A percentile compares a stretch with the other conserved stretches of the same genome.
phyloP scores from a whole-genome alignment of 805 yeast genomes.

The Candida sphagnicola region DNA sequence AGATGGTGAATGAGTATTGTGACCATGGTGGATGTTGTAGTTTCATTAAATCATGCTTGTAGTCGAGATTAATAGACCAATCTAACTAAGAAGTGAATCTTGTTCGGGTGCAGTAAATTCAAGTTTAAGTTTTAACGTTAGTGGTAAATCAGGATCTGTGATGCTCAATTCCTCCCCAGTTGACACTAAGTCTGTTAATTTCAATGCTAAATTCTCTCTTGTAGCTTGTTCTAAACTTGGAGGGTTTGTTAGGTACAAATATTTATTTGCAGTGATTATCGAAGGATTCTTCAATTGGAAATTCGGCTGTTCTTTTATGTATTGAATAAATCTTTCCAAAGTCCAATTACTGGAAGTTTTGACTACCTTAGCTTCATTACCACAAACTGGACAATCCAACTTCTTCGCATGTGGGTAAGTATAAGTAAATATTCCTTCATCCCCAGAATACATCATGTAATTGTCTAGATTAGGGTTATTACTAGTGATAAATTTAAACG shows the following conservation, averaged over 20 bases:
- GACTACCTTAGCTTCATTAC: constrained; percentile 30
- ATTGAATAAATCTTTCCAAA: constrained; percentile 40
- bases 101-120: constrained; percentile 21
- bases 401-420: constrained; percentile 61
- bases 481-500: constrained; percentile 71
- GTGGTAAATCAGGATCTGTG: constrained; percentile 51
- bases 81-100: constrained; percentile 13
- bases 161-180: constrained; percentile 48
- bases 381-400: constrained; percentile 75
- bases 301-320: constrained; percentile 27
- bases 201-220: constrained; percentile 35
- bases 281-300: constrained; percentile 42
- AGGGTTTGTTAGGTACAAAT: constrained; percentile 47
- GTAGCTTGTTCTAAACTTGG: constrained; percentile 43
- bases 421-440: constrained; percentile 70
- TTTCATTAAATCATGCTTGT: no score
- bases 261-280: constrained; percentile 32
- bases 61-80: background rate
- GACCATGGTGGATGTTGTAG: no score
- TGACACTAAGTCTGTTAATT: constrained; percentile 32
- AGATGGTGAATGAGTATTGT: no score
- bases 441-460: constrained; percentile 86
- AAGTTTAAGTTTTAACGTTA: constrained; percentile 28
- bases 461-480: constrained; percentile 65
- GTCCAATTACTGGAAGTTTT: constrained; percentile 29